Evolutionary conservation across 2,329 filamentous ascomycete genomes (phyloP).

Genomic region (Colletotrichum shisoi): DNA sequence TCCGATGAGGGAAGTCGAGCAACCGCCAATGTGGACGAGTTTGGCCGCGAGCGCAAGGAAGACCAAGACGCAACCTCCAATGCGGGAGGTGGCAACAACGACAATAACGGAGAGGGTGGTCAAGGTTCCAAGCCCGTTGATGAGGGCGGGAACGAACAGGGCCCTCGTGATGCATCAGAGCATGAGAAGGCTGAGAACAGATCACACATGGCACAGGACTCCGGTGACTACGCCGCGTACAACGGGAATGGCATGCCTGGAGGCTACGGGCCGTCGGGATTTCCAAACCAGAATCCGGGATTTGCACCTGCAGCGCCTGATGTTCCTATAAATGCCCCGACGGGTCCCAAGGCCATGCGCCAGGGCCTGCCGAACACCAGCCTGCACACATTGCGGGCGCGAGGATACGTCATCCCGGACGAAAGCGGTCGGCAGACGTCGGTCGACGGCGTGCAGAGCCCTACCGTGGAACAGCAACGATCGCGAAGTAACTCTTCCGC

Average conservation of each 20-base stretch:
- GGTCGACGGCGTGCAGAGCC: slow-evolving; percentile 46
- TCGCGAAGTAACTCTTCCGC: slow-evolving; percentile 60
- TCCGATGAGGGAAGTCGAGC: slow-evolving; percentile 40
- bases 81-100: slow-evolving; percentile 22
- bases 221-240: slow-evolving; percentile 42
- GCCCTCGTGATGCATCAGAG: slow-evolving; percentile 42
- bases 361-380: slow-evolving; percentile 86
- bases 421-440: slow-evolving; percentile 43
- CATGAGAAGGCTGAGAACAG: slow-evolving; percentile 44
- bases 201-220: slow-evolving; percentile 43
- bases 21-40: slow-evolving; percentile 51
- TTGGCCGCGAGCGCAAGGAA: slow-evolving; percentile 47
- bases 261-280: slow-evolving; percentile 36
- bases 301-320: slow-evolving; percentile 50
- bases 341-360: slow-evolving; percentile 92
- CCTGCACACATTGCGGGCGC: slow-evolving; percentile 69
- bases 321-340: slow-evolving; percentile 77
- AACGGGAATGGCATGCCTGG: slow-evolving; percentile 46
- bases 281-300: slow-evolving; percentile 41
- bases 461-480: slow-evolving; percentile 47
- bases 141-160: slow-evolving; percentile 42
- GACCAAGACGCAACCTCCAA: slow-evolving; percentile 30
- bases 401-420: slow-evolving; percentile 58
- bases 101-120: slow-evolving; percentile 18
- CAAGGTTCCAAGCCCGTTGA: slow-evolving; percentile 31